A percentile compares a stretch with the other conserved stretches of the same genome.
phyloP scores from a whole-genome alignment of 192 early-diverging fungal genomes.

The Mortierella claussenii region DNA sequence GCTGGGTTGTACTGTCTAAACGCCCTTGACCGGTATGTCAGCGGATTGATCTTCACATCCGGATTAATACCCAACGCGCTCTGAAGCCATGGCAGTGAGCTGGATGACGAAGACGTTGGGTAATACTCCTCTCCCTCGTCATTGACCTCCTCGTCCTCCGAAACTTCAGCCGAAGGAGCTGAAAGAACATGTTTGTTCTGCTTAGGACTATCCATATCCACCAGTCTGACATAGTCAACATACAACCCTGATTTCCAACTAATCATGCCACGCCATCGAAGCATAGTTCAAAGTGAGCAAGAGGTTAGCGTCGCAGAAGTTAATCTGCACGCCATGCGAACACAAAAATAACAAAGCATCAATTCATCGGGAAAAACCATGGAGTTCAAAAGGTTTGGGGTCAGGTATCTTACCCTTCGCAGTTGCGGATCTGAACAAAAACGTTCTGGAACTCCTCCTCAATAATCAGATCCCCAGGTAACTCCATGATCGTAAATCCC shows the following conservation, averaged over 20 bases:
- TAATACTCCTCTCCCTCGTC: conserved; percentile 48
- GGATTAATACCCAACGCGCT: conserved; percentile 6
- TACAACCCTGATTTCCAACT: conserved; percentile 50
- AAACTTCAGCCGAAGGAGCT: not conserved
- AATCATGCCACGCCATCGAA: too few relatives aligned
- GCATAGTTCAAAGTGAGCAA: too few relatives aligned
- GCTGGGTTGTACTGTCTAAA: conserved; percentile 21
- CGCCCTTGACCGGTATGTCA: conserved; percentile 9
- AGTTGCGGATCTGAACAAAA: conserved; percentile 41
- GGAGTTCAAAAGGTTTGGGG: too few relatives aligned
- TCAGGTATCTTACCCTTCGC: conserved; percentile 42
- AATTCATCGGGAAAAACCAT: too few relatives aligned
- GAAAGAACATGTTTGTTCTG: conserved; percentile 3
- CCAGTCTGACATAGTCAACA: conserved; percentile 40
- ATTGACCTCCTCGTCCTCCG: conserved; percentile 31
- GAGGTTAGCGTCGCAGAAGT: too few relatives aligned
- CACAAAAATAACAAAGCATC: too few relatives aligned
- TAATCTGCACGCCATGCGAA: too few relatives aligned
- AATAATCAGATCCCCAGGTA: conserved; percentile 34
- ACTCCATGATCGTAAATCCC: conserved; percentile 24
- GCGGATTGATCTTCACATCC: not conserved
- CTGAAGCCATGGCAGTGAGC: conserved; percentile 4
- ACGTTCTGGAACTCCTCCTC: conserved; percentile 30
- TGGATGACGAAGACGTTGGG: not conserved
- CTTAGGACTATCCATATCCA: conserved; percentile 36